Evolutionary conservation across 2,329 filamentous ascomycete genomes (phyloP), one percentile per base, ranked within the genome.

Genomic region (Endoconidiophora polonica): DNA sequence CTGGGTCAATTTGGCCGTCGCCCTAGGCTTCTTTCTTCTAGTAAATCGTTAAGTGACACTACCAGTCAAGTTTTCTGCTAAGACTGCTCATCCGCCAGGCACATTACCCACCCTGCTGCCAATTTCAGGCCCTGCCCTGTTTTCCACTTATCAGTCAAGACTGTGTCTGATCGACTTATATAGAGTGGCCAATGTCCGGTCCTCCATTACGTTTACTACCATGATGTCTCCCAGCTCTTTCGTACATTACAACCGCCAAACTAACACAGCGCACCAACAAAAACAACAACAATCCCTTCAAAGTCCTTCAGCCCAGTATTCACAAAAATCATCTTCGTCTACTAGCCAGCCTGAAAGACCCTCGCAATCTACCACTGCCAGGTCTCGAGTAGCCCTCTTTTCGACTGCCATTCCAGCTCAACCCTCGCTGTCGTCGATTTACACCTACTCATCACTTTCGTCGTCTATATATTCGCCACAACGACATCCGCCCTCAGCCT

Each of bases 201-300:
- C 39, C 24, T 36, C 16, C 36, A 14, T 42, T 24, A 10, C 26
- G 16, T 42, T 47, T 40, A 43, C 29, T 23, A 52, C 49, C 50
- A 57, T 57, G 56, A 57, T 57, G 52, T 57, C 56, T 42, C 52
- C 56, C 29, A 55, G 50, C 41, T 55, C 56, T 26, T 57, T 56
- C 48, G 47, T 52, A 47, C 55, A 57, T 52, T 55, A 52, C 22
- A 42, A 24, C 14, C 46, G 50, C 22, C 46, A 49, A 33, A 37
- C 14, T 33, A 42, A 49, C 38, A 9, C 29, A 12, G 14, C 24
- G 20, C 42, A 38, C 37, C 36, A 41, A 33, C 46, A 26, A 9
- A n/a, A 14, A n/a, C 22, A 44, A 10, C 29, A 22, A 52, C 42
- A 26, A 16, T 29, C 20, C 33, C 10, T 46, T 49, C 22, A 42